These are phyloP conservation scores for Pichia ethanolica DNA, from an alignment of 805 yeast genomes.

Conservation along the genomic window DNA sequence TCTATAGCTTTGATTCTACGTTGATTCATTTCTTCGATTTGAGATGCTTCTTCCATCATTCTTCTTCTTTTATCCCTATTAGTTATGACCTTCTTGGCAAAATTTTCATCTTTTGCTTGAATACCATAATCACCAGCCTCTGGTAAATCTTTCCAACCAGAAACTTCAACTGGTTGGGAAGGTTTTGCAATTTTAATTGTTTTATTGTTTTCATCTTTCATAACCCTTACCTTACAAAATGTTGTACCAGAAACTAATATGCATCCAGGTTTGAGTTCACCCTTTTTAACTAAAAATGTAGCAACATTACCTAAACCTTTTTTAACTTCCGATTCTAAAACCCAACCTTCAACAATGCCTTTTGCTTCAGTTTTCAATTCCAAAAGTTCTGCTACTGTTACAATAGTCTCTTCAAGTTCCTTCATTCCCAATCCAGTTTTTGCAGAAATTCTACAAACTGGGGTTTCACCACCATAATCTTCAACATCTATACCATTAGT, in stretches of 20 bases:
- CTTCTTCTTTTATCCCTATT: conserved; percentile 52
- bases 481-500: conserved; percentile 77
- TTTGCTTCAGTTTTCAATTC: conserved; percentile 59
- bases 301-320: conserved; percentile 83
- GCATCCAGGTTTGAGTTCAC: conserved; percentile 62
- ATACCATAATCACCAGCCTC: conserved; percentile 82
- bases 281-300: conserved; percentile 75
- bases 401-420: conserved; percentile 79
- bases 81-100: conserved; percentile 66
- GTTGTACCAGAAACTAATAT: conserved; percentile 82
- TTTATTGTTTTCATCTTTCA: conserved; percentile 69
- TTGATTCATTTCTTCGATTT: conserved; percentile 65
- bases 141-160: conserved; percentile 94
- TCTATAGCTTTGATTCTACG: conserved; percentile 49
- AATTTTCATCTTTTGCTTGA: conserved; percentile 65
- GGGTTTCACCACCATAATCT: conserved; percentile 92
- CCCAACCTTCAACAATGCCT: conserved; percentile 74
- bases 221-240: conserved; percentile 73
- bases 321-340: conserved; percentile 76
- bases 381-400: conserved; percentile 74
- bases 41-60: conserved; percentile 49
- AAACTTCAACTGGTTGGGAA: conserved; percentile 80
- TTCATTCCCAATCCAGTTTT: conserved; percentile 87
- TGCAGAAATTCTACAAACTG: conserved; percentile 81
- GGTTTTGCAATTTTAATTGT: conserved; percentile 65